phyloP scores from a whole-genome alignment of 805 yeast genomes.

The Candida mattraensis region DNA sequence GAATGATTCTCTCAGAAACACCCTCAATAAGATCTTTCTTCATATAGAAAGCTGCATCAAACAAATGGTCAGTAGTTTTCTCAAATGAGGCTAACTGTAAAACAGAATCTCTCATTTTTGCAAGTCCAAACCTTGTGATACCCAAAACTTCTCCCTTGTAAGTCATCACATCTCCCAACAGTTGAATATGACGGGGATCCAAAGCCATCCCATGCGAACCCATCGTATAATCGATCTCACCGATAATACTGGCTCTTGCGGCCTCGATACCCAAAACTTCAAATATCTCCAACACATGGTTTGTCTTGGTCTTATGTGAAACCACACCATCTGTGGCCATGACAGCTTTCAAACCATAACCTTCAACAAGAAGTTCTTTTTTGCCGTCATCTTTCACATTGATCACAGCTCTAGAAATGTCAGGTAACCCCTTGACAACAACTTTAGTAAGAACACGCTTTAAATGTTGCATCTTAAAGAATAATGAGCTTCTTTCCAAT shows the following conservation, averaged over 20 bases:
- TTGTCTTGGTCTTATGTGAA: conserved; percentile 83
- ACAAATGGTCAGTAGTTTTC: conserved; percentile 96
- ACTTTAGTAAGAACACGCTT: conserved; percentile 83
- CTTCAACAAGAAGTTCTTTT: conserved; percentile 93
- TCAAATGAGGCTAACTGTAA: conserved; percentile 96
- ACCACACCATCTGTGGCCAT: conserved; percentile 97
- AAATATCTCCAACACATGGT: conserved; percentile 87
- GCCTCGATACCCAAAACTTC: conserved; percentile 97
- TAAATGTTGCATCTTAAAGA: conserved; percentile 85
- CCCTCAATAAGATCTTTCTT: conserved; percentile 95
- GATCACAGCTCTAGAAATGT: conserved; percentile 93
- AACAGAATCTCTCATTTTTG: conserved; percentile 98
- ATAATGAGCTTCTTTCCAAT: conserved; percentile 51
- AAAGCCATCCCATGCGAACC: conserved; percentile 99
- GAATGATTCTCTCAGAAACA: conserved; percentile 94
- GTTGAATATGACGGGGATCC: conserved; percentile 98
- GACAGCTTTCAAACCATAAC: conserved; percentile 93
- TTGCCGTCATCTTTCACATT: conserved; percentile 84
- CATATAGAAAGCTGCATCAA: conserved; percentile 98
- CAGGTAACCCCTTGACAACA: conserved; percentile 90
- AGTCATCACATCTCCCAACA: conserved; percentile 97
- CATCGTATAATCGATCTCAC: conserved; percentile 97
- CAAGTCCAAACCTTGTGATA: conserved; percentile 95
- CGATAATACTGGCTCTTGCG: conserved; percentile 88
- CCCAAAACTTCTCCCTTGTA: conserved; percentile 98